Percentiles rank a stretch among this genome's conserved stretches.
Conservation (phyloP, 2,329 filamentous ascomycete genomes). For the Pestalotiopsis sp. region DNA sequence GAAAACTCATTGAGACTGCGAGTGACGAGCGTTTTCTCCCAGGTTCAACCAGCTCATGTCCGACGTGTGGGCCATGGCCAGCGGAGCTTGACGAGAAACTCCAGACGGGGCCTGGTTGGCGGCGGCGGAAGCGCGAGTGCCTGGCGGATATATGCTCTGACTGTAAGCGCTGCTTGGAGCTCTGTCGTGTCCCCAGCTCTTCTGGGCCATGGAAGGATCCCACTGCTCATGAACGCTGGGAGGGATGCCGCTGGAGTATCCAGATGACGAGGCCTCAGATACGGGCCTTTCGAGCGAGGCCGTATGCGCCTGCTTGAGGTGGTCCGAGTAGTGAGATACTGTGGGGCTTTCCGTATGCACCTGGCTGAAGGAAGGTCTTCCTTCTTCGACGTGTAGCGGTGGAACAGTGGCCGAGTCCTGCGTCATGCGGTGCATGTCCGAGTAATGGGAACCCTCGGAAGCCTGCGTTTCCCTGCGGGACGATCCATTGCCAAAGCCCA, state of each 20-base stretch:
- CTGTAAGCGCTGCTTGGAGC: conserved; percentile 56
- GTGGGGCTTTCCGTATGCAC: conserved; percentile 73
- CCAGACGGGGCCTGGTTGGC: conserved; percentile 32
- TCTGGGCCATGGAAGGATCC: conserved; percentile 48
- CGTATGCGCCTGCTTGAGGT: conserved; percentile 59
- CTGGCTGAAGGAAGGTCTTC: conserved; percentile 62
- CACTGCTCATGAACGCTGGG: conserved; percentile 63
- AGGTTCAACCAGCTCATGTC: conserved; percentile 86
- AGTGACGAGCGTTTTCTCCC: conserved; percentile 43
- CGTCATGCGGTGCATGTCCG: conserved; percentile 52
- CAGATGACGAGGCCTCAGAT: conserved; percentile 53
- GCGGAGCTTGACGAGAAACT: conserved; percentile 52
- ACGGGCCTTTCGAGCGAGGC: conserved; percentile 62
- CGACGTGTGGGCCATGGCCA: conserved; percentile 51
- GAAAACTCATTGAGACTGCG: conserved; percentile 15
- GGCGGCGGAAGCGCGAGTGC: conserved; percentile 35
- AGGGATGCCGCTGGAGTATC: conserved; percentile 67
- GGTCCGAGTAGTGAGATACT: conserved; percentile 60
- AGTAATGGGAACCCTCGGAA: conserved; percentile 63
- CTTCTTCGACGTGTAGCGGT: conserved; percentile 64
- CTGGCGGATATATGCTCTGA: conserved; percentile 44
- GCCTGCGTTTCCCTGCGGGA: conserved; percentile 51
- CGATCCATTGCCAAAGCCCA: conserved; percentile 56
- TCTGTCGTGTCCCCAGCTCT: conserved; percentile 53
- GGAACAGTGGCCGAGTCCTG: conserved; percentile 72